Base-by-base conservation (phyloP, 2,329 filamentous ascomycete species). In the Pestalotiopsis fici region DNA sequence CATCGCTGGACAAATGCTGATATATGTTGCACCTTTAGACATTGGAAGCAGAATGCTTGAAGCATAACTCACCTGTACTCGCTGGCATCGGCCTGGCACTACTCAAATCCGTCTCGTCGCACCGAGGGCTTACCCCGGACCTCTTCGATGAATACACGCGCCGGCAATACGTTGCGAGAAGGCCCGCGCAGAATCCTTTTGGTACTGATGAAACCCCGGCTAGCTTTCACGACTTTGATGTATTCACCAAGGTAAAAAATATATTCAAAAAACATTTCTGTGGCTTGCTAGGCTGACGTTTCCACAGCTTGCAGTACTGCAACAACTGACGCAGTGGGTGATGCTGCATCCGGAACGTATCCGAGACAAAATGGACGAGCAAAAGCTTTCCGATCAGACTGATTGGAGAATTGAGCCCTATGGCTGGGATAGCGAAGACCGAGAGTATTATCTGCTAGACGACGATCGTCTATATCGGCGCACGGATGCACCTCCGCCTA, bases 141-240 rank as follows among this genome's bases (percentile, higher is more conserved):
- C 91, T 96, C 61, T 97, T 98, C 73, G 94, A 98, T 77, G 94
- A 98, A 75, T 97, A 98, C 77, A 92, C 94, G 39, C 90, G 94
- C 73, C 91, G 94, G 68, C 95, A 98, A 79, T 99, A 94, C 78
- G 81, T 92, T 65, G 87, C 90, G n/a, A 97, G 94, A 81, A 90
- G 92, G 2, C 91, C 94, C 3, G 79, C 88, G 12, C 87, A 87
- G 65, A 98, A 98, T 75, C 95, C 95, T 0, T 98, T 97, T 75
- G 95, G 95, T 59, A 85, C 88, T 27, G 91, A 90, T 3, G 93
- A 96, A 72, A 81, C 85, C 4, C 90, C 93, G 1, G 85, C 84
- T 39, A 91, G 87, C 65, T 99, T 99, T 76, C 83, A 88, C 71
- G 89, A 94, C 59, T 93, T 99, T 66, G 92, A 97, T 79, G 82